Evolutionary conservation across 2,329 filamentous ascomycete genomes (phyloP).

Genomic region (Penicillium sp.): DNA sequence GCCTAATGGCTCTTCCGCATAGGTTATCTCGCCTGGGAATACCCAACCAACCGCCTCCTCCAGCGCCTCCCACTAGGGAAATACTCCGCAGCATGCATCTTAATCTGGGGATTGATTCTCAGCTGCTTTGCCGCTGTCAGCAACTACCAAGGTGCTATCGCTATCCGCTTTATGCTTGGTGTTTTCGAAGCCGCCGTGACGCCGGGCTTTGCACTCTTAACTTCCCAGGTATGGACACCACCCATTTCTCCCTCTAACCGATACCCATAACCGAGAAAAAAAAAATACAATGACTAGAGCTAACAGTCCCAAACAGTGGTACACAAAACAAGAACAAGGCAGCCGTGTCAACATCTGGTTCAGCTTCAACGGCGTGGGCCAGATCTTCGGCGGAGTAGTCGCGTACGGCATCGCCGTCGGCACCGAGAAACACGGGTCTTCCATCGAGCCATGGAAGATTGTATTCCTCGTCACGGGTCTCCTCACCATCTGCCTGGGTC

Average conservation of each 20-base stretch:
- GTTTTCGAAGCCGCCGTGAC: constrained; percentile 67
- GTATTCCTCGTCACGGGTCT: constrained; percentile 55
- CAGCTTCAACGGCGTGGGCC: constrained; percentile 62
- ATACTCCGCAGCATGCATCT: constrained; percentile 62
- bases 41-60: constrained; percentile 63
- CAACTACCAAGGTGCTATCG: constrained; percentile 60
- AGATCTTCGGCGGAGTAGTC: constrained; percentile 61
- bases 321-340: constrained; percentile 67
- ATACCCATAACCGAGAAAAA: background rate
- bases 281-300: background rate
- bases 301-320: constrained; percentile 53
- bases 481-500: constrained; percentile 50
- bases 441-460: constrained; percentile 65
- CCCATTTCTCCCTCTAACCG: background rate
- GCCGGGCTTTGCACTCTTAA: constrained; percentile 66
- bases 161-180: constrained; percentile 66
- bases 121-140: constrained; percentile 61
- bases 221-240: constrained; percentile 47
- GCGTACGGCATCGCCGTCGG: constrained; percentile 63
- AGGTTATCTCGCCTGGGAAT: constrained; percentile 59
- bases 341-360: constrained; percentile 65
- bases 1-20: background rate
- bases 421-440: constrained; percentile 52
- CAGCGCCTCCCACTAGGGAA: constrained; percentile 64
- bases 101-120: constrained; percentile 62